phyloP scores from a whole-genome alignment of 2,329 filamentous ascomycete species.

The Stachybotrys chartarum region DNA sequence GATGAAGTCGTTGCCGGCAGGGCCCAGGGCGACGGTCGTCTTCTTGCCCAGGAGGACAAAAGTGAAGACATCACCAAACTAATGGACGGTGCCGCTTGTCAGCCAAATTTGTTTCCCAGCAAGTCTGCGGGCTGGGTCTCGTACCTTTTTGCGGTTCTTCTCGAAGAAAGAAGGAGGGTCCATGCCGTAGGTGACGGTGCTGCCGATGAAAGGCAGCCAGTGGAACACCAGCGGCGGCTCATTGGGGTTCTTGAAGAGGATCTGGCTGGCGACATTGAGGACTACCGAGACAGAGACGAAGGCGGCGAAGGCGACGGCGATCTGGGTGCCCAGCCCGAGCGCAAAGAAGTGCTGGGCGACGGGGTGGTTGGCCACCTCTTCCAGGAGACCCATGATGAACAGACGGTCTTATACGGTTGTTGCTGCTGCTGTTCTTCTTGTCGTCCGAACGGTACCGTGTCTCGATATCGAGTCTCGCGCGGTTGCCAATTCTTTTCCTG shows the following conservation, averaged over 20 bases:
- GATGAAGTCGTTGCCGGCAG: slow-evolving; percentile 83
- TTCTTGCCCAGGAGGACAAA: slow-evolving; percentile 84
- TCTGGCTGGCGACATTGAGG: slow-evolving; percentile 72
- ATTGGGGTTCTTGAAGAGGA: slow-evolving; percentile 75
- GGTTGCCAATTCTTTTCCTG: too few relatives aligned
- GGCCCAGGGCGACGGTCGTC: slow-evolving; percentile 78
- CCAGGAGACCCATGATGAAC: slow-evolving; percentile 46
- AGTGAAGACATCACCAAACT: slow-evolving; percentile 87
- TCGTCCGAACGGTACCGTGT: background rate
- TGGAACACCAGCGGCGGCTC: slow-evolving; percentile 78
- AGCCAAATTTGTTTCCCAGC: too few relatives aligned
- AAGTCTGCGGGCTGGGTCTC: slow-evolving; percentile 9
- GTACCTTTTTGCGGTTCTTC: slow-evolving; percentile 68
- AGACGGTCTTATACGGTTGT: background rate
- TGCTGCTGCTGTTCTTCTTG: background rate
- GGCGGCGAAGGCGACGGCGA: slow-evolving; percentile 33
- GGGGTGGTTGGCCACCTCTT: slow-evolving; percentile 41
- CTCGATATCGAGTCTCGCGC: too few relatives aligned
- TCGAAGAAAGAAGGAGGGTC: slow-evolving; percentile 85
- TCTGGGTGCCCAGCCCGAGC: slow-evolving; percentile 40
- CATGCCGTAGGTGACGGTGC: slow-evolving; percentile 90
- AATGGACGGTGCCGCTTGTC: background rate
- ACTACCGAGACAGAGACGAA: slow-evolving; percentile 52
- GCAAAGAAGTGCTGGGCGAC: slow-evolving; percentile 41
- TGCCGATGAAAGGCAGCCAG: slow-evolving; percentile 78